Conservation (phyloP, 1,284 basidiomycete species). For the Trichosporon inkin region DNA sequence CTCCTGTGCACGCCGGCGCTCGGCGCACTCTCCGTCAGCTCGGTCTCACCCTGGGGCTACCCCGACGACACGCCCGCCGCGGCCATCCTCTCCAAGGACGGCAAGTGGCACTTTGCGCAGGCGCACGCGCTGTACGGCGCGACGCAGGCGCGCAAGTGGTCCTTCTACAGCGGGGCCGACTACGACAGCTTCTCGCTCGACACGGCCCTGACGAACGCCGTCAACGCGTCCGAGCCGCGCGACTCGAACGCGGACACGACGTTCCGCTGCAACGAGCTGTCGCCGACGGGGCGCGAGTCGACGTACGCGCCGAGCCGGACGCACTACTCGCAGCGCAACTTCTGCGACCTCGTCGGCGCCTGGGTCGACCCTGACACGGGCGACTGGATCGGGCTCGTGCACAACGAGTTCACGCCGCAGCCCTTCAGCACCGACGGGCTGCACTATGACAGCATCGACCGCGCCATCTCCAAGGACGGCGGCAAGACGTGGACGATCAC, state of each 20-base stretch:
- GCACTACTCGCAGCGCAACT: slow-evolving; percentile 17
- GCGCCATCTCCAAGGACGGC: slow-evolving; percentile 12
- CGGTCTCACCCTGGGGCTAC: not conserved
- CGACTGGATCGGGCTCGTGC: slow-evolving; percentile 19
- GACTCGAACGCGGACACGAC: slow-evolving; percentile 21
- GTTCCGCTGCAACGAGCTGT: slow-evolving; percentile 16
- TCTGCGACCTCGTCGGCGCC: slow-evolving; percentile 17
- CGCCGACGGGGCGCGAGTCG: slow-evolving; percentile 10
- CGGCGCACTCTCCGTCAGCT: slow-evolving; percentile 7
- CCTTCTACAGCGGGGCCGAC: slow-evolving; percentile 12
- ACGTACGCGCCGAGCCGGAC: not conserved
- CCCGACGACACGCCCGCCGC: slow-evolving; percentile 17
- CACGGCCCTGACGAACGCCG: not conserved
- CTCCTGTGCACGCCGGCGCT: not conserved
- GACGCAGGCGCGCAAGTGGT: slow-evolving; percentile 7
- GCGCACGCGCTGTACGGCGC: slow-evolving; percentile 14
- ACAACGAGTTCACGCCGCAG: slow-evolving; percentile 20
- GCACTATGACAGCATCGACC: slow-evolving; percentile 23
- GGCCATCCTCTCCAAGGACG: slow-evolving; percentile 16
- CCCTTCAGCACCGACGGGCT: slow-evolving; percentile 14
- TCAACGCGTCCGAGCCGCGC: slow-evolving; percentile 13
- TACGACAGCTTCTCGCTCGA: slow-evolving; percentile 5
- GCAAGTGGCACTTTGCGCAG: slow-evolving; percentile 14
- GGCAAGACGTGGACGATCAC: slow-evolving; percentile 19
- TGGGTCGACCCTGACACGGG: slow-evolving; percentile 23